Percentiles rank a stretch among this genome's conserved stretches.
Evolutionary conservation across 108 stramenopile genomes (phyloP).

Genomic region (Parmales sp.): DNA sequence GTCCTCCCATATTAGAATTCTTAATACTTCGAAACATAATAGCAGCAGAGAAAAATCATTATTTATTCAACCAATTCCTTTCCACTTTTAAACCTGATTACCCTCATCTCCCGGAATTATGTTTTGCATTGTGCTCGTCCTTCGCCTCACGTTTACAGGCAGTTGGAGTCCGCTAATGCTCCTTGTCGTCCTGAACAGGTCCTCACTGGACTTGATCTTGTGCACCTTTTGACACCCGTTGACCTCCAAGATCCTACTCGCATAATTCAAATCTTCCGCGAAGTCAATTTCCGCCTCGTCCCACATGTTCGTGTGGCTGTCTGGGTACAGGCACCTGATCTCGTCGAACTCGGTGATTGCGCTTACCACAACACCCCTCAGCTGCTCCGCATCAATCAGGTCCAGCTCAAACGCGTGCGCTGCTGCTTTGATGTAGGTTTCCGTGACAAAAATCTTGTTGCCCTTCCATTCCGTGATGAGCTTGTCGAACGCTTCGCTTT

Average conservation of each 20-base stretch:
- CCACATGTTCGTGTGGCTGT: constrained; percentile 1
- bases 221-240: background rate
- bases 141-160: too few species aligned
- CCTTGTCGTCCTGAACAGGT: background rate
- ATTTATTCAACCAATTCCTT: too few species aligned
- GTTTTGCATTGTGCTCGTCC: too few species aligned
- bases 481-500: background rate
- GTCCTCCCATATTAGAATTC: too few species aligned
- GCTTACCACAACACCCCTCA: background rate
- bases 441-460: background rate
- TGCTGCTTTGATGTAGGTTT: background rate
- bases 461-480: background rate
- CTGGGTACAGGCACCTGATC: constrained; percentile 10
- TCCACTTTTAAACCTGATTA: too few species aligned
- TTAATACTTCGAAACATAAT: too few species aligned
- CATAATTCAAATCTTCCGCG: background rate
- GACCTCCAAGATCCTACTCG: background rate
- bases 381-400: background rate
- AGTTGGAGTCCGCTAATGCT: too few species aligned
- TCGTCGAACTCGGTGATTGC: background rate
- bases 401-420: background rate
- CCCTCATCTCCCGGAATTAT: too few species aligned
- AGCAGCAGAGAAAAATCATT: too few species aligned
- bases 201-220: background rate
- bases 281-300: background rate